Evolutionary conservation across 2,329 filamentous ascomycete species (phyloP), one percentile per base, ranked within the genome.

Genomic region (Colletotrichum sp.): DNA sequence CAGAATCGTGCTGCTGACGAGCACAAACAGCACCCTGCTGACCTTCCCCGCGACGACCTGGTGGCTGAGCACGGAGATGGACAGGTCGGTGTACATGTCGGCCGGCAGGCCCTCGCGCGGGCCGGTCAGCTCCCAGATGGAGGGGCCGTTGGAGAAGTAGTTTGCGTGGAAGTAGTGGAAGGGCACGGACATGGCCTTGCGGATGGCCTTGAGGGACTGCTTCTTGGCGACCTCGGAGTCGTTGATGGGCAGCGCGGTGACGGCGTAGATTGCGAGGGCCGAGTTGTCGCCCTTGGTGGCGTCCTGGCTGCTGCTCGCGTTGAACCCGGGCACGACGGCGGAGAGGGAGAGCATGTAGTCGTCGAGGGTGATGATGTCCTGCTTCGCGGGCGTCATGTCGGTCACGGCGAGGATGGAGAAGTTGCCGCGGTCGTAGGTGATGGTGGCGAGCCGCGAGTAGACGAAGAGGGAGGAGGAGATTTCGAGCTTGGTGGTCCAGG

Each of bases 101-200:
- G 63, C 32, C 3, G 59, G 6, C 28, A 75, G 30, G 13, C 73
- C 73, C 39, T 34, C 16, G 8, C 73, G 70, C 8, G 73, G 73
- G 9, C 16, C 44, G 28, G 12, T 34, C 27, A 75, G 73, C 25
- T 75, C 73, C 70, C 70, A 75, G 44, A 75, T 36, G 3, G 73
- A 75, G 12, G 59, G 70, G 0, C 70, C 73, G 2, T 6, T 2
- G 25, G 73, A 57, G 34, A 73, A 73, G 48, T 73, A 75, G 28
- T 75, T 75, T 3, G 73, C 57, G 19, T 75, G 73, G 28, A 75
- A 73, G 59, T 75, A 75, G 59, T n/a, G 55, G 59, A 75, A 73
- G 19, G 73, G 73, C 27, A 75, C 73, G 8, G 73, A 73, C 57
- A 75, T 72, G 57, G 73, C 73, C 57, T 73, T 75, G 6, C 73